Percentiles rank a stretch among this genome's conserved stretches.
These are phyloP conservation scores for Kodamaea restingae DNA, from an alignment of 805 yeast species.

Conservation along the genomic window DNA sequence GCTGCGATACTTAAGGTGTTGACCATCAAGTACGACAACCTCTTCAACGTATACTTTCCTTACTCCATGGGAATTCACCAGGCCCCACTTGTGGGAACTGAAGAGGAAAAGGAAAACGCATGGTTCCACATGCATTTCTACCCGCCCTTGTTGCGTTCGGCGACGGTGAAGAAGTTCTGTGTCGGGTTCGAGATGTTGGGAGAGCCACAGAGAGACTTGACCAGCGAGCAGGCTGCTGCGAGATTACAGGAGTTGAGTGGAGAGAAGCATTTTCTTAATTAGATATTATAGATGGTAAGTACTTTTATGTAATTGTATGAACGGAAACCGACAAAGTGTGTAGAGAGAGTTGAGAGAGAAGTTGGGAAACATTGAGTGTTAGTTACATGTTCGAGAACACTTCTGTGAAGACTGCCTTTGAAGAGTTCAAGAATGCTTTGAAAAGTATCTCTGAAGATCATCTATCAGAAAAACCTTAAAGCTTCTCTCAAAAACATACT, in stretches of 20 bases:
- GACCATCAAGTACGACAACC: slow-evolving; percentile 66
- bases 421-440: no score
- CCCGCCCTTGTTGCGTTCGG: slow-evolving; percentile 71
- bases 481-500: not conserved
- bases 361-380: no score
- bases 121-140: slow-evolving; percentile 74
- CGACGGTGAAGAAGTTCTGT: slow-evolving; percentile 69
- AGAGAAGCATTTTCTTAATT: slow-evolving; percentile 1
- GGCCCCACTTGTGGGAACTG: slow-evolving; percentile 51
- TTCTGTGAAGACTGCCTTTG: no score
- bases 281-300: no score
- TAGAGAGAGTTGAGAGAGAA: no score
- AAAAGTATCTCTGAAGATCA: no score
- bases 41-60: slow-evolving; percentile 67
- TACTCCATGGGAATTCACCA: slow-evolving; percentile 83
- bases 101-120: slow-evolving; percentile 38
- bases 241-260: slow-evolving; percentile 7
- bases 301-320: no score
- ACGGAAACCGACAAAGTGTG: no score
- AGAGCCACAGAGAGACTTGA: slow-evolving; percentile 67
- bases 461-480: no score
- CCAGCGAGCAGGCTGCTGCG: slow-evolving; percentile 64
- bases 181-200: slow-evolving; percentile 71
- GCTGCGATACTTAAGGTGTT: slow-evolving; percentile 50
- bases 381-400: no score